A percentile compares a stretch with the other conserved stretches of the same genome.
These are phyloP conservation scores for Aspergillus terreus DNA, from an alignment of 2,329 filamentous ascomycete species.

Conservation along the genomic window DNA sequence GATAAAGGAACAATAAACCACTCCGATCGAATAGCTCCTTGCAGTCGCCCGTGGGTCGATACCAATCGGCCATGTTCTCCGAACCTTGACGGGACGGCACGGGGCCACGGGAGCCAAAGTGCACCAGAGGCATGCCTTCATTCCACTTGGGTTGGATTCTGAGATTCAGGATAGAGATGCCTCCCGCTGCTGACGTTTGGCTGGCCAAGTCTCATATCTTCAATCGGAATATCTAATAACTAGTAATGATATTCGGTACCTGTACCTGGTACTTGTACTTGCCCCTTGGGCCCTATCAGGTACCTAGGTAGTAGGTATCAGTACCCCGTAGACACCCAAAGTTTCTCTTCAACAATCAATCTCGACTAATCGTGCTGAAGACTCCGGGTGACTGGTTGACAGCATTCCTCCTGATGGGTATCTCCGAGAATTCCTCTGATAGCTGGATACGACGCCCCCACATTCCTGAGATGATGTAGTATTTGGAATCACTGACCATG, in stretches of 20 bases:
- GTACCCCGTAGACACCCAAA: no score
- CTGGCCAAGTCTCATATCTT: no score
- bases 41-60: constrained; percentile 26
- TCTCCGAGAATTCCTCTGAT: background rate
- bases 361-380: background rate
- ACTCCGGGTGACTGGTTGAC: background rate
- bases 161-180: no score
- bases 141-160: background rate
- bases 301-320: no score
- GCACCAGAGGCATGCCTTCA: background rate
- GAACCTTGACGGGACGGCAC: constrained; percentile 40
- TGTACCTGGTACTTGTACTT: background rate
- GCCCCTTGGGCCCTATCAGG: background rate
- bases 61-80: constrained; percentile 23
- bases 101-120: constrained; percentile 18
- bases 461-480: background rate
- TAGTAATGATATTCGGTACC: no score
- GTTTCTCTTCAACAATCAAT: background rate
- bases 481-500: no score
- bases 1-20: background rate
- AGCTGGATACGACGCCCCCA: constrained; percentile 2
- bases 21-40: constrained; percentile 20
- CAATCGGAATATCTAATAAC: no score
- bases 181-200: no score
- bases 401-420: constrained; percentile 4